phyloP scores from a whole-genome alignment of 257 asterid genomes.

The Solanum sejunctum region DNA sequence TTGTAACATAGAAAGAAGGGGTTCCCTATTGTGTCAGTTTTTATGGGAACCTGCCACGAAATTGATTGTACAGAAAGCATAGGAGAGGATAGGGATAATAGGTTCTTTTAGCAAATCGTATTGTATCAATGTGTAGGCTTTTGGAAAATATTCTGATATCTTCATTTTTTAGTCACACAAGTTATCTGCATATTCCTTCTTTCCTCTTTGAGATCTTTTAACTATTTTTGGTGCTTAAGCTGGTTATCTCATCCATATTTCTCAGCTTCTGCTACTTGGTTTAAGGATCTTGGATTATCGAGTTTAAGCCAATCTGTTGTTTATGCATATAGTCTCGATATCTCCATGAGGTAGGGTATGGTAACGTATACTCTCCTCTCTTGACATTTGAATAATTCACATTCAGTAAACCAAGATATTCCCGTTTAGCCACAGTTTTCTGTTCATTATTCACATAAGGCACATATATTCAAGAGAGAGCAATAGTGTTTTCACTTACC shows the following conservation, averaged over 20 bases:
- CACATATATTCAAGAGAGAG: background rate
- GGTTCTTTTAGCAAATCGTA: background rate
- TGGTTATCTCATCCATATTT: background rate
- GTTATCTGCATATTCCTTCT: background rate
- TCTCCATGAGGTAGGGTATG: too few relatives aligned
- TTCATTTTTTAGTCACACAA: background rate
- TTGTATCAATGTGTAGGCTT: slow-evolving; percentile 17
- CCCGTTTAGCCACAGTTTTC: too few relatives aligned
- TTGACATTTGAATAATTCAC: too few relatives aligned
- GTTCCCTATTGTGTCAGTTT: slow-evolving; percentile 25
- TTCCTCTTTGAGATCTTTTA: background rate
- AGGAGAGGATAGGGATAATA: background rate
- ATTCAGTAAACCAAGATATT: background rate
- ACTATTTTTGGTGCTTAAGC: background rate
- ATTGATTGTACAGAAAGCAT: slow-evolving; percentile 41
- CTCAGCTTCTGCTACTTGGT: background rate
- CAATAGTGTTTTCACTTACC: background rate
- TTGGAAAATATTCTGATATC: background rate
- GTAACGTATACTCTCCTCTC: too few relatives aligned
- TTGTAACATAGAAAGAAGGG: slow-evolving; percentile 6
- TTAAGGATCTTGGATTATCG: too few relatives aligned
- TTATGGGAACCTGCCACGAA: slow-evolving; percentile 21
- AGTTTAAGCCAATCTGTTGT: background rate
- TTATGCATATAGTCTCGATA: background rate
- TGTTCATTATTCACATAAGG: background rate